Evolutionary conservation across 306 rosid species (phyloP), one percentile per base, ranked within the genome.

Genomic region (Acacia melanoxylon): DNA sequence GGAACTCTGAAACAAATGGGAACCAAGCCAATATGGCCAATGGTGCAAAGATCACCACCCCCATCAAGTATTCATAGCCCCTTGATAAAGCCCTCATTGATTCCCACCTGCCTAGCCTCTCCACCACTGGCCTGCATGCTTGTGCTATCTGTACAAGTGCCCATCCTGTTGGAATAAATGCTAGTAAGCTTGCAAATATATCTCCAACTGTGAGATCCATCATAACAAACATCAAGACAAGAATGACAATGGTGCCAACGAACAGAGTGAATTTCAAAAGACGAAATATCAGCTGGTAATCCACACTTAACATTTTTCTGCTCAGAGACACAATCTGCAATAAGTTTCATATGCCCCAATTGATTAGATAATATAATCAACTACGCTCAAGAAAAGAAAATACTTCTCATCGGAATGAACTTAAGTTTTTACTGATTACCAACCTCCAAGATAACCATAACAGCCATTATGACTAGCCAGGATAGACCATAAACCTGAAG

Each of bases 121-220:
- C 92, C 86, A 90, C 87, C 13, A 85, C 6, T 24, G 99, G 98
- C 75, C 78, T 92, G 79, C 91, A 88, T 72, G 98, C 90, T 83
- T 92, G 98, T 71, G 93, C 83, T 83, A 95, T 93, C 99, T 95
- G 89, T 65, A 95, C 84, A 49, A 95, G 83, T 45, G 98, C 99
- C 99, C 99, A 95, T 24, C 91, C 94, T 2, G 98, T 95, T 61
- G 99, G 99, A 88, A 90, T 29, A 88, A 93, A 95, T 81, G 98
- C 99, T 40, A 95, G 84, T 15, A 95, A 85, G 80, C 99, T 93
- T 1, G 89, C 88, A 84, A 92, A 92, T 79, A 95, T 90, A 87
- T 93, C 99, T 68, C 91, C 90, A 54, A 88, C 77, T 4, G 99
- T 93, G 80, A 95, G 96, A 76, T 81, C 84, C 41, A 92, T 92